phyloP scores from a whole-genome alignment of 176 grass and related monocot species.

The Musa itinerans region DNA sequence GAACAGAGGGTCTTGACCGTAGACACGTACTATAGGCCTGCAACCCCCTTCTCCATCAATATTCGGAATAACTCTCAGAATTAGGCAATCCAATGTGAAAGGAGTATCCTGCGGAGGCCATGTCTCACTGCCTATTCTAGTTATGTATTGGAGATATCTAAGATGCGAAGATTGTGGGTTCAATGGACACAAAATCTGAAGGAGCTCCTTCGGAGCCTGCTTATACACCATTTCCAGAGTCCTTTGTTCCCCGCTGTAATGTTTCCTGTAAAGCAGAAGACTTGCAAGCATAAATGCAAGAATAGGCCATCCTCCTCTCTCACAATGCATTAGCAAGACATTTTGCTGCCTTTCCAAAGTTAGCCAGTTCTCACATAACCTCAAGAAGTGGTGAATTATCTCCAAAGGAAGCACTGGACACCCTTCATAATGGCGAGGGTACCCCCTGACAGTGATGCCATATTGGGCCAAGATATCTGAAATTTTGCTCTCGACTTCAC shows the following conservation, averaged over 20 bases:
- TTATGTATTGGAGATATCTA: slow-evolving; percentile 80
- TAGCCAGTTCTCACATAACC: slow-evolving; percentile 75
- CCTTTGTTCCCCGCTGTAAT: slow-evolving; percentile 81
- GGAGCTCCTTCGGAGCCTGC: slow-evolving; percentile 77
- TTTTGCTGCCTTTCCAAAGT: slow-evolving; percentile 59
- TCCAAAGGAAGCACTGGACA: slow-evolving; percentile 83
- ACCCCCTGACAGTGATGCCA: slow-evolving; percentile 60
- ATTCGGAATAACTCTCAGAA: slow-evolving; percentile 74
- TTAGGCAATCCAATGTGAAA: slow-evolving; percentile 88
- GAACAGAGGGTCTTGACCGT: slow-evolving; percentile 53
- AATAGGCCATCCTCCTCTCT: slow-evolving; percentile 79
- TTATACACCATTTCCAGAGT: slow-evolving; percentile 95
- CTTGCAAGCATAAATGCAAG: slow-evolving; percentile 94
- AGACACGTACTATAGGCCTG: slow-evolving; percentile 59
- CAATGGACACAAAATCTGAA: slow-evolving; percentile 54
- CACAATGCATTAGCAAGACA: slow-evolving; percentile 84
- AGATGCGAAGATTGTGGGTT: slow-evolving; percentile 80
- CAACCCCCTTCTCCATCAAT: slow-evolving; percentile 76
- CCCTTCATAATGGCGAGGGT: slow-evolving; percentile 55
- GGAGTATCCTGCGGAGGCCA: slow-evolving; percentile 43
- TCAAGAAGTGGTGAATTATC: slow-evolving; percentile 69
- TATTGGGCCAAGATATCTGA: slow-evolving; percentile 51
- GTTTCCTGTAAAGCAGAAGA: slow-evolving; percentile 73
- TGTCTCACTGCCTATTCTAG: slow-evolving; percentile 42
- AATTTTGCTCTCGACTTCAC: slow-evolving; percentile 44